Conservation (phyloP, 2,329 filamentous ascomycete species). For the Paraphoma sp. region DNA sequence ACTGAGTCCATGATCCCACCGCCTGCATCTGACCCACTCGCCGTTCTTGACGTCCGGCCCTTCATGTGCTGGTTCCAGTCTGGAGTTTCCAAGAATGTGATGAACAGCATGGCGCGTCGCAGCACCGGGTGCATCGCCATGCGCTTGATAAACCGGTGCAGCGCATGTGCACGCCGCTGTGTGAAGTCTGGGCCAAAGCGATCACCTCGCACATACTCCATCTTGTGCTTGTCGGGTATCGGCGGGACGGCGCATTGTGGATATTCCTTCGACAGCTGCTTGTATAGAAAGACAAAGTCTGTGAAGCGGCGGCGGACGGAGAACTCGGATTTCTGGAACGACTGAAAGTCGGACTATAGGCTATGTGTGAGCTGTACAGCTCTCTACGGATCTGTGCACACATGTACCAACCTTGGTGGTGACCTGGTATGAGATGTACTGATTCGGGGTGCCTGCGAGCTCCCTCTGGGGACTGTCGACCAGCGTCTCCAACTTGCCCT, state of each 20-base stretch:
- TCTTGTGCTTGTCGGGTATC: constrained; percentile 97
- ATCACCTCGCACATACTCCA: constrained; percentile 97
- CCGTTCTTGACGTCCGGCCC: constrained; percentile 71
- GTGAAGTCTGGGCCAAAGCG: constrained; percentile 95
- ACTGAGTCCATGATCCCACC: constrained; percentile 91
- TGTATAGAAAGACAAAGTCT: constrained; percentile 96
- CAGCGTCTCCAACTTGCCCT: constrained; percentile 81
- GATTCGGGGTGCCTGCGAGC: constrained; percentile 94
- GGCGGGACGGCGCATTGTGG: constrained; percentile 92
- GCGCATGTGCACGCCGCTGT: constrained; percentile 81
- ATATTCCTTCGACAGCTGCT: constrained; percentile 85
- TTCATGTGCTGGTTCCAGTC: constrained; percentile 99
- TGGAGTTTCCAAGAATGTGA: constrained; percentile 87
- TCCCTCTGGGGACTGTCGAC: constrained; percentile 90
- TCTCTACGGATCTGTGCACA: background rate
- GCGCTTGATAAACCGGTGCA: constrained; percentile 88
- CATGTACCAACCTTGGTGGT: constrained; percentile 74
- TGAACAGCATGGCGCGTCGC: constrained; percentile 79
- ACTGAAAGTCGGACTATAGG: constrained; percentile 84
- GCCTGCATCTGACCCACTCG: constrained; percentile 48
- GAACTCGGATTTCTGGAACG: constrained; percentile 83
- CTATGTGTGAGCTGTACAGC: constrained; percentile 15
- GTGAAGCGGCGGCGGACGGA: constrained; percentile 90
- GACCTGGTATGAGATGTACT: constrained; percentile 94
- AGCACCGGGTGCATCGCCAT: constrained; percentile 88